These are phyloP conservation scores for Hypholoma sublateritium DNA, from an alignment of 768 basidiomycete species.

Conservation along the genomic window DNA sequence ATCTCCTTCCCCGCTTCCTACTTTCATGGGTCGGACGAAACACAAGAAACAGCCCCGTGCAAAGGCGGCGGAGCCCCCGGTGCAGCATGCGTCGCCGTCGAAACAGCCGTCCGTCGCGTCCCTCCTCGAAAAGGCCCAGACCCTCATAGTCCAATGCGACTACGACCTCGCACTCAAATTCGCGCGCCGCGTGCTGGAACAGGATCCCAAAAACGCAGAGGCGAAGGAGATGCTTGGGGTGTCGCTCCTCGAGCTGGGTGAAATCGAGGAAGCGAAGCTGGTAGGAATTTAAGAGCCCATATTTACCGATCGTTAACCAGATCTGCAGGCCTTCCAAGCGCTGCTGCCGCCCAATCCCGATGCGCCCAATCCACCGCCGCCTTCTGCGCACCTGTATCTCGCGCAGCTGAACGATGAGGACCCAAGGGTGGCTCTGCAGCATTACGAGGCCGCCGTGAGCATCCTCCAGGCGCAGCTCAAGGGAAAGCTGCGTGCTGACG, in stretches of 20 bases:
- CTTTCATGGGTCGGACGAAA: constrained; percentile 55
- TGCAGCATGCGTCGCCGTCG: constrained; percentile 17
- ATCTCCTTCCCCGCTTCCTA: constrained; percentile 17
- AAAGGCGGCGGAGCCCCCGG: constrained; percentile 29
- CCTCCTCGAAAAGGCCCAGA: constrained; percentile 75
- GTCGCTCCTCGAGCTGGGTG: constrained; percentile 74
- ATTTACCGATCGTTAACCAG: neutral
- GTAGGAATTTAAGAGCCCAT: constrained; percentile 30
- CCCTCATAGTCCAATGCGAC: constrained; percentile 81
- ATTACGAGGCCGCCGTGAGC: constrained; percentile 82
- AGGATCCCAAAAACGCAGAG: constrained; percentile 60
- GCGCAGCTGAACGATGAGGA: constrained; percentile 83
- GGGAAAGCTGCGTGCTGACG: constrained; percentile 63
- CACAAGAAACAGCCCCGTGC: constrained; percentile 44
- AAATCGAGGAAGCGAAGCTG: constrained; percentile 70
- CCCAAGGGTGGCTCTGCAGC: constrained; percentile 66
- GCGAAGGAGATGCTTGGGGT: constrained; percentile 84
- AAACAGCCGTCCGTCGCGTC: constrained; percentile 47
- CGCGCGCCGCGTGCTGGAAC: constrained; percentile 62
- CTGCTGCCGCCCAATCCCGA: constrained; percentile 61
- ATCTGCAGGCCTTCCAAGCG: constrained; percentile 56
- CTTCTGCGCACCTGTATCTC: constrained; percentile 86
- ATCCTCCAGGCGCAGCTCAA: constrained; percentile 68
- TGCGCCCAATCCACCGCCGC: constrained; percentile 61
- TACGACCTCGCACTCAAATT: constrained; percentile 81